phyloP scores from a whole-genome alignment of 2,329 filamentous ascomycete genomes.

The Thelonectria olida region DNA sequence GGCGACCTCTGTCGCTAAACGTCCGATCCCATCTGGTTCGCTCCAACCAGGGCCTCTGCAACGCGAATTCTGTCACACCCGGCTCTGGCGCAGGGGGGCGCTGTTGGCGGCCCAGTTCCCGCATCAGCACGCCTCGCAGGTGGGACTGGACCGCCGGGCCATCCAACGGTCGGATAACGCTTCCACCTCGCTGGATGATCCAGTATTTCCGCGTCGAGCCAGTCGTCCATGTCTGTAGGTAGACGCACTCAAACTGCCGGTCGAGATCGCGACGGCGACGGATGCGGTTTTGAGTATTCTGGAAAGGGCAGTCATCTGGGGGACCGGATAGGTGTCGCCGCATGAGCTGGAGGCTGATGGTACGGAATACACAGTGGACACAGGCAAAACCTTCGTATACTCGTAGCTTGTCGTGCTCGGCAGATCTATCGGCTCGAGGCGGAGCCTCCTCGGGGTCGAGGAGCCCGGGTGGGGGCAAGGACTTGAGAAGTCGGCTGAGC shows the following conservation, averaged over 20 bases:
- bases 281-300: not conserved
- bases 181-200: slow-evolving; percentile 5
- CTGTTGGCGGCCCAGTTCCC: not conserved
- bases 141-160: slow-evolving; percentile 1
- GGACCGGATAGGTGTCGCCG: not conserved
- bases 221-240: slow-evolving; percentile 8
- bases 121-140: not conserved
- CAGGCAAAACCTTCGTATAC: slow-evolving; percentile 4
- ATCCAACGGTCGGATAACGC: not conserved
- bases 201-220: slow-evolving; percentile 3
- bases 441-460: not conserved
- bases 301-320: not conserved
- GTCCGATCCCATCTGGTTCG: slow-evolving; percentile 3
- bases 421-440: not conserved
- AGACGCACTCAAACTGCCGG: slow-evolving; percentile 10
- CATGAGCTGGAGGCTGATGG: not conserved
- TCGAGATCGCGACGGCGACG: not conserved
- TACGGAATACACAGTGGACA: not conserved
- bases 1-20: not conserved
- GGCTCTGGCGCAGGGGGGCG: not conserved
- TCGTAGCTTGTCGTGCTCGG: not conserved
- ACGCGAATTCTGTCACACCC: not conserved
- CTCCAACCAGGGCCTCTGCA: not conserved
- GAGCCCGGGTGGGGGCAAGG: not conserved
- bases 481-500: not conserved